phyloP scores from a whole-genome alignment of 2,329 filamentous ascomycete species.

The Sclerotinia subarctica region DNA sequence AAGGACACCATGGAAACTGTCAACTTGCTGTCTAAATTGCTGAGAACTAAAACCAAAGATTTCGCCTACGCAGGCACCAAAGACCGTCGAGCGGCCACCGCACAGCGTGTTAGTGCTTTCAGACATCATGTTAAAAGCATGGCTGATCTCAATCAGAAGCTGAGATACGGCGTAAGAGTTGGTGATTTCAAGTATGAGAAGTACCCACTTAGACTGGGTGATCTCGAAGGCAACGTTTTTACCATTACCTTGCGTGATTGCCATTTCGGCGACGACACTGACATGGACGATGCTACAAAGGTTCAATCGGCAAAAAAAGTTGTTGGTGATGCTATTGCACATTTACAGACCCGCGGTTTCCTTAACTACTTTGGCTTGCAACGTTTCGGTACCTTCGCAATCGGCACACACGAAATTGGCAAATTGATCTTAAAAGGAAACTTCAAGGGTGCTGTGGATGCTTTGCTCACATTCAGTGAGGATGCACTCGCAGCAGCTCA shows the following conservation, averaged over 20 bases:
- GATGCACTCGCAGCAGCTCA: constrained; percentile 57
- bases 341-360: constrained; percentile 73
- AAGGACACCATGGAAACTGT: constrained; percentile 63
- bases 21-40: constrained; percentile 55
- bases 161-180: constrained; percentile 54
- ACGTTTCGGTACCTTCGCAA: constrained; percentile 84
- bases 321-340: constrained; percentile 58
- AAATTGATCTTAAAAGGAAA: constrained; percentile 79
- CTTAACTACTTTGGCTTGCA: constrained; percentile 99
- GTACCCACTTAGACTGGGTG: constrained; percentile 73
- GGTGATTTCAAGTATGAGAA: constrained; percentile 80
- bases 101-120: constrained; percentile 61
- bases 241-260: constrained; percentile 88
- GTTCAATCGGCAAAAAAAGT: constrained; percentile 46
- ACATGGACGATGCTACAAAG: constrained; percentile 48
- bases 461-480: constrained; percentile 70
- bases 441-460: constrained; percentile 74
- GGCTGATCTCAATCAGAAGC: constrained; percentile 60
- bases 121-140: constrained; percentile 61
- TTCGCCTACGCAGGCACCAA: constrained; percentile 72
- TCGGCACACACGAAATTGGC: constrained; percentile 82
- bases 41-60: constrained; percentile 56
- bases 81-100: constrained; percentile 66
- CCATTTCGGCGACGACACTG: constrained; percentile 50
- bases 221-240: constrained; percentile 88